A percentile compares a stretch with the other conserved stretches of the same genome.
Conservation (phyloP, 2,329 filamentous ascomycete genomes). For the Microthyrium microscopicum region DNA sequence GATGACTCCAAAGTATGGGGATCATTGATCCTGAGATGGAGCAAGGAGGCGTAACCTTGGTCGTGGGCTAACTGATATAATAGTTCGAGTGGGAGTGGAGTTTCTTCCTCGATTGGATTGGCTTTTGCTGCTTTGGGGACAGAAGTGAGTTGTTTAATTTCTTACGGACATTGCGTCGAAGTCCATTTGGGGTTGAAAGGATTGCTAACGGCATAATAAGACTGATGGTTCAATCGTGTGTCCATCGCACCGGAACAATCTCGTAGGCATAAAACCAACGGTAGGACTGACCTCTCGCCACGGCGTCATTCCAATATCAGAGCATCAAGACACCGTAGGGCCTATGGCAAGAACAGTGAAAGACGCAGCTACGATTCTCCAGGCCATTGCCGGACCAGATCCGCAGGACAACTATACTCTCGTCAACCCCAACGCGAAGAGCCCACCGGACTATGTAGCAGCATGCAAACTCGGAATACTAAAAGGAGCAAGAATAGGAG, state of each 20-base stretch:
- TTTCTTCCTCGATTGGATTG: slow-evolving; percentile 41
- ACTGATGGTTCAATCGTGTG: slow-evolving; percentile 48
- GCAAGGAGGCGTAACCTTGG: too few species aligned
- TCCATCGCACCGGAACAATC: slow-evolving; percentile 38
- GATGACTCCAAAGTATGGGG: too few species aligned
- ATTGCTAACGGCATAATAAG: slow-evolving; percentile 10
- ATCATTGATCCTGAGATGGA: too few species aligned
- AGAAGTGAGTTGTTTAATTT: slow-evolving; percentile 23
- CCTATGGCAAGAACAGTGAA: slow-evolving; percentile 42
- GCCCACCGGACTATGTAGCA: slow-evolving; percentile 41
- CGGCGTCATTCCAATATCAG: slow-evolving; percentile 48
- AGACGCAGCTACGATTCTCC: slow-evolving; percentile 39
- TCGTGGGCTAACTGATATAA: too few species aligned
- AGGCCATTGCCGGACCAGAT: slow-evolving; percentile 41
- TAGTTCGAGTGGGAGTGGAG: slow-evolving; percentile 44
- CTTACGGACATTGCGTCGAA: too few species aligned
- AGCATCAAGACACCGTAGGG: slow-evolving; percentile 39
- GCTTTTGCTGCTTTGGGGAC: slow-evolving; percentile 43
- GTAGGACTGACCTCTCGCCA: slow-evolving; percentile 46
- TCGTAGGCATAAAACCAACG: slow-evolving; percentile 47
- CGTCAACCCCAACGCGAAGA: slow-evolving; percentile 36
- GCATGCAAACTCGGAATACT: slow-evolving; percentile 39
- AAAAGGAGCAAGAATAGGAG: slow-evolving; percentile 42
- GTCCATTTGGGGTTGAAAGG: slow-evolving; percentile 5
- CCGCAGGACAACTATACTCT: slow-evolving; percentile 39